phyloP scores from a whole-genome alignment of 805 yeast species.

The Isabelozyma rhagii region DNA sequence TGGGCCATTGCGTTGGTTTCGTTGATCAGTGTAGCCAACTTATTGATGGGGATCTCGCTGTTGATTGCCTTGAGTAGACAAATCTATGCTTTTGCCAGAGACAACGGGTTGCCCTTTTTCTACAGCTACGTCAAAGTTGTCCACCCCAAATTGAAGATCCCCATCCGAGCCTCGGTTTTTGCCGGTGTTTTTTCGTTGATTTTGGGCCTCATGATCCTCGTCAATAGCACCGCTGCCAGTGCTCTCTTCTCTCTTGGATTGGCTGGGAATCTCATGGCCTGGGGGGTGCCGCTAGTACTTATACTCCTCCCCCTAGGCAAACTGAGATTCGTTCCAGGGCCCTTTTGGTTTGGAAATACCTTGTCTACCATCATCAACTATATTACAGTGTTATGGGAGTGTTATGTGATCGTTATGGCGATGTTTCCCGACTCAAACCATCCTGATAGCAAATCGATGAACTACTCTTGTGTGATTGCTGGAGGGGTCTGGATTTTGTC shows the following conservation, averaged over 20 bases:
- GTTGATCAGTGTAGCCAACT: slow-evolving; percentile 56
- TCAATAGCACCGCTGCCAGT: slow-evolving; percentile 57
- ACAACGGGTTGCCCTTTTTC: slow-evolving; percentile 68
- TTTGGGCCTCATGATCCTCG: slow-evolving; percentile 57
- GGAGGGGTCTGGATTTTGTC: slow-evolving; percentile 59
- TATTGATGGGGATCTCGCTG: slow-evolving; percentile 64
- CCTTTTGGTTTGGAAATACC: slow-evolving; percentile 56
- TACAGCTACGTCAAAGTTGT: slow-evolving; percentile 52
- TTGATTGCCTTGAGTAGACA: slow-evolving; percentile 67
- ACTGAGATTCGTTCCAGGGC: slow-evolving; percentile 58
- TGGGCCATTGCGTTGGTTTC: slow-evolving; percentile 68
- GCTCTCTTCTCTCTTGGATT: slow-evolving; percentile 65
- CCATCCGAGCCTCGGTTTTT: slow-evolving; percentile 61
- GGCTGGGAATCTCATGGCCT: slow-evolving; percentile 58
- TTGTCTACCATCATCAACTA: slow-evolving; percentile 44
- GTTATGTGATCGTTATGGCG: slow-evolving; percentile 51
- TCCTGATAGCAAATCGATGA: slow-evolving; percentile 52
- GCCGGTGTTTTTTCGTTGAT: slow-evolving; percentile 47
- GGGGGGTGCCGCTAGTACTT: slow-evolving; percentile 61
- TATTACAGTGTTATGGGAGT: slow-evolving; percentile 46
- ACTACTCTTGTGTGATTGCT: slow-evolving; percentile 65
- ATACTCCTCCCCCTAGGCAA: slow-evolving; percentile 50
- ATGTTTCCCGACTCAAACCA: slow-evolving; percentile 56
- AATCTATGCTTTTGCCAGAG: slow-evolving; percentile 75
- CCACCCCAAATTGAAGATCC: slow-evolving; percentile 54